Conservation (phyloP, 2,329 filamentous ascomycete genomes). For the Penicillium sp. region DNA sequence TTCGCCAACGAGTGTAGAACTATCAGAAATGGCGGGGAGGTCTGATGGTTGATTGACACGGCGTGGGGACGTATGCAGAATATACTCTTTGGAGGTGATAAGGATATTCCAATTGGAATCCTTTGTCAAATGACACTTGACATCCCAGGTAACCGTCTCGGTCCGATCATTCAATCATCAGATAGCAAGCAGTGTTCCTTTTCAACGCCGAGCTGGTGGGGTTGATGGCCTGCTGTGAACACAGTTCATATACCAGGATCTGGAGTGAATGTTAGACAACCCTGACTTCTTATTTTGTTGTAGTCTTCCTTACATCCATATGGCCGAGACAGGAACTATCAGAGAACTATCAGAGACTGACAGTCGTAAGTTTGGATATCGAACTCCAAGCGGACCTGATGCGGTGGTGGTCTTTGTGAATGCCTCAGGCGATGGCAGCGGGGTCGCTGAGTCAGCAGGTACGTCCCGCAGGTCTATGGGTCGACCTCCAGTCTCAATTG, state of each 20-base stretch:
- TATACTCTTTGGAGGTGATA: background rate
- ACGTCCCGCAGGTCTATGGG: too few species aligned
- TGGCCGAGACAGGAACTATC: background rate
- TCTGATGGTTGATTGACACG: background rate
- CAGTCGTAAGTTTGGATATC: background rate
- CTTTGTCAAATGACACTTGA: too few species aligned
- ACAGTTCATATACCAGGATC: background rate
- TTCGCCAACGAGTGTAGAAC: too few species aligned
- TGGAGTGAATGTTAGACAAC: background rate
- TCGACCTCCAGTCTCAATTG: too few species aligned
- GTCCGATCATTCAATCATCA: background rate
- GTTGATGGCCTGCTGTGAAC: background rate
- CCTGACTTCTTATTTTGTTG: background rate
- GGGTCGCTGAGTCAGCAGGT: conserved; percentile 6
- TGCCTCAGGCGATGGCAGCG: background rate
- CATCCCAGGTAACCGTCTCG: too few species aligned
- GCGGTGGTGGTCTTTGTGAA: background rate
- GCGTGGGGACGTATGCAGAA: background rate
- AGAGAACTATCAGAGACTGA: background rate
- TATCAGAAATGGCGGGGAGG: background rate
- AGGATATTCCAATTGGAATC: background rate
- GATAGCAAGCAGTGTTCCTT: background rate
- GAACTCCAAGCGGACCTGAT: too few species aligned
- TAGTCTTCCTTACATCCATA: background rate
- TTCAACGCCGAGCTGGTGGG: background rate